Percentiles rank a stretch among this genome's conserved stretches.
These are phyloP conservation scores for Scheffersomyces parashehatae DNA, from an alignment of 1,139 yeast genomes.

Conservation along the genomic window DNA sequence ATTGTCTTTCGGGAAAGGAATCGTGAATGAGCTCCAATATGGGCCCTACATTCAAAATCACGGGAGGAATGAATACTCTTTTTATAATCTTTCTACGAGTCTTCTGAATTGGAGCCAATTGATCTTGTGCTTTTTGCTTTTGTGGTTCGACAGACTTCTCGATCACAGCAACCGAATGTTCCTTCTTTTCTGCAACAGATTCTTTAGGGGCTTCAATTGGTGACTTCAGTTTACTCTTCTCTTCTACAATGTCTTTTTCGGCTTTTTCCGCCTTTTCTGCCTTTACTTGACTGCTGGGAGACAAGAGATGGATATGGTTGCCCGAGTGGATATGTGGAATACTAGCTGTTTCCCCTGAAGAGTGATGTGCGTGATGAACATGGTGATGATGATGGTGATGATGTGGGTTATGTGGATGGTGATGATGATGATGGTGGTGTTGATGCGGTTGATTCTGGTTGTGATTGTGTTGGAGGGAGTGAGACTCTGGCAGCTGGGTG, in stretches of 20 bases:
- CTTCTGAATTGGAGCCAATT: background rate
- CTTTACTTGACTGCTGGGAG: constrained; percentile 1
- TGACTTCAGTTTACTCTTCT: no score
- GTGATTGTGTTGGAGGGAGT: constrained; percentile 8
- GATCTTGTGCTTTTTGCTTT: background rate
- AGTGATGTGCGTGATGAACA: background rate
- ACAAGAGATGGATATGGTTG: constrained; percentile 2
- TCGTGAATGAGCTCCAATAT: constrained; percentile 46
- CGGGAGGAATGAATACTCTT: constrained; percentile 8
- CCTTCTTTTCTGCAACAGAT: no score
- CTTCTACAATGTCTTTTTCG: constrained; percentile 4
- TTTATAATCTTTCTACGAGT: background rate
- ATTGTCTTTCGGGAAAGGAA: constrained; percentile 48
- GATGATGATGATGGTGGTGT: constrained; percentile 5
- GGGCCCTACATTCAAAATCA: constrained; percentile 40
- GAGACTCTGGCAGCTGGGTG: constrained; percentile 5
- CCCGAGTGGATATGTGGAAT: constrained; percentile 7
- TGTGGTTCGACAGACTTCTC: background rate
- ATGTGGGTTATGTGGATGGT: constrained; percentile 6
- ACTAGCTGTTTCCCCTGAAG: constrained; percentile 2
- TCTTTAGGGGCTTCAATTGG: no score
- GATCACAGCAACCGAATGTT: constrained; percentile 1
- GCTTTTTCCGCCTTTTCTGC: background rate
- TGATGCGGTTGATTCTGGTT: background rate
- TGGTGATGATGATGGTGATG: constrained; percentile 11